A percentile compares a stretch with the other conserved stretches of the same genome.
Conservation (phyloP, 345 rosid genomes). For the Bretschneidera sinensis region DNA sequence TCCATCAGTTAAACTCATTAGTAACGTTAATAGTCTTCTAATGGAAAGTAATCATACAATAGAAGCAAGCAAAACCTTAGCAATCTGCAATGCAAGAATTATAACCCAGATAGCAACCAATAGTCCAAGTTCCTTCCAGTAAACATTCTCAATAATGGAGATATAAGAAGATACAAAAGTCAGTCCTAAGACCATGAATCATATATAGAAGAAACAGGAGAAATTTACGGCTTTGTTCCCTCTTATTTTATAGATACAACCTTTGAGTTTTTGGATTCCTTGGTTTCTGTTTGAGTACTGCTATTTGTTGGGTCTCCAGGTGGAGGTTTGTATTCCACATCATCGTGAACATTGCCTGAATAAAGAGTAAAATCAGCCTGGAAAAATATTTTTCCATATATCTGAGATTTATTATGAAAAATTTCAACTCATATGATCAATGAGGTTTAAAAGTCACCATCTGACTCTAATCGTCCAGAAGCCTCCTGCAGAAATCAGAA, state of each 20-base stretch:
- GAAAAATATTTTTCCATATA: too few species aligned
- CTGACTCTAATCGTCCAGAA: constrained; percentile 18
- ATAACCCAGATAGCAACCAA: constrained; percentile 36
- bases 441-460: too few species aligned
- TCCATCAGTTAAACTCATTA: constrained; percentile 9
- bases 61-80: constrained; percentile 28
- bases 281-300: constrained; percentile 2
- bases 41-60: background rate
- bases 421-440: too few species aligned
- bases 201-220: too few species aligned
- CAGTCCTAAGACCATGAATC: too few species aligned
- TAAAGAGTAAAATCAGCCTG: background rate
- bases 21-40: background rate
- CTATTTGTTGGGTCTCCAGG: constrained; percentile 18
- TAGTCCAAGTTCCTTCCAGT: constrained; percentile 43
- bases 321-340: constrained; percentile 21
- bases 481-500: constrained; percentile 26
- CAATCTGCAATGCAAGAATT: constrained; percentile 35
- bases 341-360: constrained; percentile 21
- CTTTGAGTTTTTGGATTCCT: constrained; percentile 13
- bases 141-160: constrained; percentile 33
- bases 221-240: too few species aligned
- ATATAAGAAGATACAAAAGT: constrained; percentile 12
- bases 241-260: too few species aligned
- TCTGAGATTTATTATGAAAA: too few species aligned